Evolutionary conservation across 2,329 filamentous ascomycete species (phyloP).

Genomic region (Rutstroemia sp.): DNA sequence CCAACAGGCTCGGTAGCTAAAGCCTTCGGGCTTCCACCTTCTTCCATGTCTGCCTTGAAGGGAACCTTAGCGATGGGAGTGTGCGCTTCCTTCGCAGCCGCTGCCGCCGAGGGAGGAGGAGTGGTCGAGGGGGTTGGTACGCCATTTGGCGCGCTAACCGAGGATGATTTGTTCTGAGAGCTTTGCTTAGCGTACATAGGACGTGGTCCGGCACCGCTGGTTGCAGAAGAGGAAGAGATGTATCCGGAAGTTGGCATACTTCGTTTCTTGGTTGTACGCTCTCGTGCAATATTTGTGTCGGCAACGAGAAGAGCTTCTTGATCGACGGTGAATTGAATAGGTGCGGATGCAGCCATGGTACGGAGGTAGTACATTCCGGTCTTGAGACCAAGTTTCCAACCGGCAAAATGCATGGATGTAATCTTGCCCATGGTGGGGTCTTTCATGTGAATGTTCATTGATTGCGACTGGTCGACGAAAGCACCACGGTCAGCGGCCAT

Average conservation of each 20-base stretch:
- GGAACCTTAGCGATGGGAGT: constrained; percentile 48
- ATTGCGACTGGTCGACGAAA: constrained; percentile 98
- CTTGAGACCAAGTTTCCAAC: constrained; percentile 98
- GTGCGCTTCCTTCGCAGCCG: constrained; percentile 31
- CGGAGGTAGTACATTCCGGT: constrained; percentile 99
- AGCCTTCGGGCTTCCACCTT: constrained; percentile 73
- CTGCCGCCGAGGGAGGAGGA: constrained; percentile 36
- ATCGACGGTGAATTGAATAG: constrained; percentile 98
- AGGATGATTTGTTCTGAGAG: constrained; percentile 8
- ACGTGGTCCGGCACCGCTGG: constrained; percentile 47
- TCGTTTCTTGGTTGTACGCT: constrained; percentile 60
- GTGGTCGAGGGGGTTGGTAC: constrained; percentile 63
- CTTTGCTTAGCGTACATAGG: constrained; percentile 52
- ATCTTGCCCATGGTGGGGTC: constrained; percentile 99
- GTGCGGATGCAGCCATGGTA: constrained; percentile 91
- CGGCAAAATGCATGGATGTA: constrained; percentile 98
- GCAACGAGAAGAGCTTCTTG: constrained; percentile 86
- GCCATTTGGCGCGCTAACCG: constrained; percentile 42
- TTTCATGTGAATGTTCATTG: constrained; percentile 98
- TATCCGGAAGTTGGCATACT: constrained; percentile 42
- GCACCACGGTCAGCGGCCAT: constrained; percentile 98
- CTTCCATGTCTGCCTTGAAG: constrained; percentile 71
- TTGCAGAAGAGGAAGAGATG: constrained; percentile 44
- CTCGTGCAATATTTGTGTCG: constrained; percentile 69
- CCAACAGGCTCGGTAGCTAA: constrained; percentile 62